These are phyloP conservation scores for Aspergillus saccharolyticus DNA, from an alignment of 495 filamentous ascomycete species.

Conservation along the genomic window DNA sequence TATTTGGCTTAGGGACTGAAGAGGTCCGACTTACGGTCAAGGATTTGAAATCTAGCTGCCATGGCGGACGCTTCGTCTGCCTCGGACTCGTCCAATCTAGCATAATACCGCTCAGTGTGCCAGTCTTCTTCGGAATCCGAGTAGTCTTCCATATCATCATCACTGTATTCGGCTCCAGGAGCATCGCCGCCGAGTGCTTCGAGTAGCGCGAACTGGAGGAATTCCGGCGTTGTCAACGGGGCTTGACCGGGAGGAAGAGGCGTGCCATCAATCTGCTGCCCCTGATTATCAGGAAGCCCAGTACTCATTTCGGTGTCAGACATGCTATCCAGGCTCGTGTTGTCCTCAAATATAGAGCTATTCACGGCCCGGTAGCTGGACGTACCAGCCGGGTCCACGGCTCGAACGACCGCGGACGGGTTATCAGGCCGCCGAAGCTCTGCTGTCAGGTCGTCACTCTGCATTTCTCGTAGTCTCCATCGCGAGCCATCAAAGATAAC, in stretches of 20 bases:
- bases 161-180: slow-evolving; percentile 16
- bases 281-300: slow-evolving; percentile 5
- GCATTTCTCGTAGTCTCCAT: neutral
- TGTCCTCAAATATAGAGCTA: slow-evolving; percentile 18
- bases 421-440: neutral
- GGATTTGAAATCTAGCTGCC: slow-evolving; percentile 14
- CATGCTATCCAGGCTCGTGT: slow-evolving; percentile 10
- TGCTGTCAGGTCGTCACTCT: neutral
- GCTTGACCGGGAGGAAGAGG: slow-evolving; percentile 9
- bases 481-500: neutral
- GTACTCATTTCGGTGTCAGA: slow-evolving; percentile 11
- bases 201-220: slow-evolving; percentile 18
- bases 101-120: slow-evolving; percentile 9
- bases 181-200: slow-evolving; percentile 21
- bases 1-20: neutral
- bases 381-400: slow-evolving; percentile 16
- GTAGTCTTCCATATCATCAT: slow-evolving; percentile 18
- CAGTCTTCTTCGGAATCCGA: slow-evolving; percentile 19
- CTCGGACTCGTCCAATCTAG: slow-evolving; percentile 10
- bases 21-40: slow-evolving; percentile 15
- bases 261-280: slow-evolving; percentile 4
- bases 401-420: slow-evolving; percentile 7
- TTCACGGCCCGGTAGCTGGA: slow-evolving; percentile 21
- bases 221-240: slow-evolving; percentile 18
- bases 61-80: slow-evolving; percentile 9